Base-by-base conservation (phyloP, 2,329 filamentous ascomycete genomes). In the Fusarium keratoplasticum region DNA sequence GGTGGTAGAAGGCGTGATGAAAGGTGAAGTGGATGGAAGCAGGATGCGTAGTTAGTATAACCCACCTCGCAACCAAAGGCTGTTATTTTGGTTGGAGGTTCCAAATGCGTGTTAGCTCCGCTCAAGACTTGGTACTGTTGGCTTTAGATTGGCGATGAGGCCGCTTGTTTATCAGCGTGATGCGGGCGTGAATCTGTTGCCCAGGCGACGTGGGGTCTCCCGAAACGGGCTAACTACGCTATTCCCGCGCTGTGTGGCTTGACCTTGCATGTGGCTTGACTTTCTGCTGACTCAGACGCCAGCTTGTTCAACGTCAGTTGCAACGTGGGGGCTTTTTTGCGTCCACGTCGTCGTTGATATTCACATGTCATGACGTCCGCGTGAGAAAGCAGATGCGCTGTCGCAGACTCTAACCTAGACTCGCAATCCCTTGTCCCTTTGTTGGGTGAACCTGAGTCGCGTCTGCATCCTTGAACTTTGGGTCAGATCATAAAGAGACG, bases 1-100 rank as follows among this genome's bases (percentile, higher is more conserved):
- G 20, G 66, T 76, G 69, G 79, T 73, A 55, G 77, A 76, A 71
- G 78, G 75, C 72, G 76, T 77, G 60, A 67, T 76, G 73, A 74
- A 76, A 54, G 29, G 61, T 66, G 33, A 54, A 50, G 47, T 55
- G 36, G 47, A 40, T 57, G 47, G 42, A 47, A 54, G 40, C 40
- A 64, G 61, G 64, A 62, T 64, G 42, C 42, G 61, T 67, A 67
- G 58, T 66, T 36, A 61, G 61, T 66, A 66, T 35, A 47, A 61
- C 50, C 38, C 55, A 66, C 66, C 63, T 71, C 69, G 74, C 18
- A 68, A 75, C 55, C 66, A 66, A 6, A 74, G 18, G 75, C 75
- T 78, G 67, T 71, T 78, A 78, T 76, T 77, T 68, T 75, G 69
- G 74, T 61, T 67, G 72, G 69, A 59, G 64, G 58, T 42, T 42